Percentiles rank a stretch among this genome's conserved stretches.
Evolutionary conservation across 352 stramenopile species (phyloP).

Genomic region (Phytophthora foliorum): DNA sequence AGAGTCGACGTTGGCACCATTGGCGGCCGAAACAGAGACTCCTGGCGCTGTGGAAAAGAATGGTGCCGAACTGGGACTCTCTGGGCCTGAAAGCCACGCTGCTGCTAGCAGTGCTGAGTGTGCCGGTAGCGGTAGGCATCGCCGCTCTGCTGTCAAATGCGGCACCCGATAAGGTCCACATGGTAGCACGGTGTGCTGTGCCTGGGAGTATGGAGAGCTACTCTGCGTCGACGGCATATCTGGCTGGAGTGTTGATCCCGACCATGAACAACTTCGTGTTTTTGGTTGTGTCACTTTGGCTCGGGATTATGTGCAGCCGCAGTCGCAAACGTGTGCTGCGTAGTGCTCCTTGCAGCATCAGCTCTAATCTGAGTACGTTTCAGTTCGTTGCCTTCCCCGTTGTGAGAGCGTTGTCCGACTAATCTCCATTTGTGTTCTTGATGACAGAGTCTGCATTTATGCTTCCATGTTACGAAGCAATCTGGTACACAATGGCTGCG

Average conservation of each 20-base stretch:
- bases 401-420: neutral
- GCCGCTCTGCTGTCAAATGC: constrained; percentile 46
- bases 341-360: constrained; percentile 67
- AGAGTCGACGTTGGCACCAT: constrained; percentile 18
- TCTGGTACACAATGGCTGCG: constrained; percentile 85
- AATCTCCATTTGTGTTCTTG: constrained; percentile 15
- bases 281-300: constrained; percentile 71
- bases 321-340: constrained; percentile 77
- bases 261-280: constrained; percentile 79
- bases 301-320: constrained; percentile 81
- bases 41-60: constrained; percentile 58
- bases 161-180: constrained; percentile 37
- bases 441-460: constrained; percentile 82
- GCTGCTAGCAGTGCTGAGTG: constrained; percentile 55
- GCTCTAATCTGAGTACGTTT: constrained; percentile 78
- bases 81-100: constrained; percentile 70
- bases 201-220: constrained; percentile 36
- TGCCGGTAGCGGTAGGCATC: constrained; percentile 52
- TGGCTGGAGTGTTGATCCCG: constrained; percentile 65
- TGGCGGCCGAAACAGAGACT: constrained; percentile 40
- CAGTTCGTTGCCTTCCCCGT: neutral
- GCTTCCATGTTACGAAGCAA: constrained; percentile 87
- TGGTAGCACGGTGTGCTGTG: constrained; percentile 57
- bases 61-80: constrained; percentile 83
- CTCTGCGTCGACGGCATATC: constrained; percentile 47